Percentiles rank a stretch among this genome's conserved stretches.
Evolutionary conservation across 768 basidiomycete genomes (phyloP).

Genomic region (Suillus subalutaceus): DNA sequence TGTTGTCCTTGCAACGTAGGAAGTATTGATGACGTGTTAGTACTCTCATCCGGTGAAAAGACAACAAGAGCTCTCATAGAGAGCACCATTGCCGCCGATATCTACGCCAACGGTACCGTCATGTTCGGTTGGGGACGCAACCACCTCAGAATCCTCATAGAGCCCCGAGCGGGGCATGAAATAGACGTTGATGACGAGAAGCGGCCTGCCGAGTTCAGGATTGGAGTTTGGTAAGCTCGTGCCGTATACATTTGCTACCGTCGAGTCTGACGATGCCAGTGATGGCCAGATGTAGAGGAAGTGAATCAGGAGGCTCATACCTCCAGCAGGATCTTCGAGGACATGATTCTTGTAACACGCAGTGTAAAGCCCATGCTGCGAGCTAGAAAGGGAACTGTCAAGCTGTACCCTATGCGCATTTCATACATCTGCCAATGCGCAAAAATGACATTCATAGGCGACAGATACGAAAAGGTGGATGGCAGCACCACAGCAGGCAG

Average conservation of each 20-base stretch:
- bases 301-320: slow-evolving; percentile 44
- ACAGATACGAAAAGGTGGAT: slow-evolving; percentile 34
- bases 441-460: neutral
- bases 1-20: slow-evolving; percentile 36
- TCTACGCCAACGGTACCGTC: slow-evolving; percentile 32
- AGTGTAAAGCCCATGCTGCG: slow-evolving; percentile 47
- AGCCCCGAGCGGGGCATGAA: slow-evolving; percentile 34
- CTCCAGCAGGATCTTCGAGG: slow-evolving; percentile 50
- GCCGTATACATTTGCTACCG: neutral
- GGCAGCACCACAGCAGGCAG: slow-evolving; percentile 23
- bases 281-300: slow-evolving; percentile 42
- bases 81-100: slow-evolving; percentile 22
- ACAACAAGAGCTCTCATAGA: slow-evolving; percentile 40
- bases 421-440: neutral
- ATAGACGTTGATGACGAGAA: slow-evolving; percentile 34
- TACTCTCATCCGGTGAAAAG: slow-evolving; percentile 23
- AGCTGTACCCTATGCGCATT: slow-evolving; percentile 42
- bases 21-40: slow-evolving; percentile 35
- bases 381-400: slow-evolving; percentile 47
- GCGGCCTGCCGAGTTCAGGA: slow-evolving; percentile 35
- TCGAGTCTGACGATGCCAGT: neutral
- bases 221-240: slow-evolving; percentile 40
- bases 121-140: slow-evolving; percentile 43
- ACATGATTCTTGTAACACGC: slow-evolving; percentile 52
- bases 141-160: slow-evolving; percentile 33